Evolutionary conservation across 108 stramenopile genomes (phyloP), one percentile per base, ranked within the genome.

Genomic region (Pseudonitzschia multiseries): DNA sequence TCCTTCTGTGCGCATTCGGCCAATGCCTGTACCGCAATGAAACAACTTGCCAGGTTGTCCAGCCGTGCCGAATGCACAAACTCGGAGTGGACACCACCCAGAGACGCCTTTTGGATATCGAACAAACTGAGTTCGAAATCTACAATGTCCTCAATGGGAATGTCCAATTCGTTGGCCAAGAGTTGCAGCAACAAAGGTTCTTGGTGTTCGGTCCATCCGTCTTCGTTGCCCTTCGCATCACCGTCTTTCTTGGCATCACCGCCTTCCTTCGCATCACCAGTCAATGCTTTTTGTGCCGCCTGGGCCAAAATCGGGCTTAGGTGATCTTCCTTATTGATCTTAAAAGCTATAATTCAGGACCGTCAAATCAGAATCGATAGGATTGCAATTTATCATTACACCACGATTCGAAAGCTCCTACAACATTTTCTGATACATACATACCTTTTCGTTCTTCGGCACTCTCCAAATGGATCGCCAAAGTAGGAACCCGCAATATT

Each of bases 11-110:
- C 87, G 54, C 86, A 84, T 42, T 94, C 87, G 21, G 83, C 76
- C 15, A 96, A 72, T 27, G 90, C 92, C 63, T 85, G 63, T 14
- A 95, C 81, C 4, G 93, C 86, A 31, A 93, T 51, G 79, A 94
- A 99, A 70, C 97, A 97, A 57, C 87, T 91, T 14, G 92, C 92
- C 18, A 96, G 80, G 80, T 99, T 99, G 86, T 99, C 99, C 10
- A 99, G 81, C 48, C 99, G 83, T 0, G 96, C 90, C 40, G 95
- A 91, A 78, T 92, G 85, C 13, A 99, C 65, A 79, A 99, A 98
- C 67, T 98, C 99, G 2, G 83, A 83, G 63, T 79, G 73, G 4
- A 83, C 73, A 0, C 99, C 99, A 31, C 97, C 97, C 14, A 98
- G 42, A 20, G 88, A 78, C 2, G 96, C 89, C 46, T 79, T 87